Evolutionary conservation across 768 basidiomycete genomes (phyloP).

Genomic region (Calocera cornea): DNA sequence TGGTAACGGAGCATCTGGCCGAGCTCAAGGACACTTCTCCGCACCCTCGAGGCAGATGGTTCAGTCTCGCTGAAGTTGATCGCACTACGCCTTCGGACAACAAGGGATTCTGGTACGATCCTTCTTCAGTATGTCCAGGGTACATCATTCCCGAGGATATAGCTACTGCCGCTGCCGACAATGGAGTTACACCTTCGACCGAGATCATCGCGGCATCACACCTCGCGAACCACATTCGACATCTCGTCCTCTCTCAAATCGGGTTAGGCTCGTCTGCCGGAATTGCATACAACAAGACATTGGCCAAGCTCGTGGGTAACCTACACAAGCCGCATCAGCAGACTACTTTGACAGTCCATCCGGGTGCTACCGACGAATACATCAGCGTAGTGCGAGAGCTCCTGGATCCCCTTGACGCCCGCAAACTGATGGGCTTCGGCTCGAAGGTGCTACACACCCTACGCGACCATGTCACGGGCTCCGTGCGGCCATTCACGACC

Average conservation of each 20-base stretch:
- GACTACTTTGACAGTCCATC: conserved; percentile 11
- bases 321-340: conserved; percentile 17
- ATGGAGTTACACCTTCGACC: not conserved
- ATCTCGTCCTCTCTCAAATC: conserved; percentile 10
- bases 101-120: conserved; percentile 12
- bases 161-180: not conserved
- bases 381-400: not conserved
- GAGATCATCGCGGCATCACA: conserved; percentile 12
- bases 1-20: conserved; percentile 11
- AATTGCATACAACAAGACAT: conserved; percentile 13
- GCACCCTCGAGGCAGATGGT: conserved; percentile 2
- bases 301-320: conserved; percentile 16
- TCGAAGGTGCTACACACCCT: not conserved
- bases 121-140: not conserved
- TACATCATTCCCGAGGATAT: conserved; percentile 5
- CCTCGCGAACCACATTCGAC: conserved; percentile 14
- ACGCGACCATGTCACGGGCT: conserved; percentile 4
- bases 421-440: conserved; percentile 12
- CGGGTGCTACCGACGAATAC: not conserved
- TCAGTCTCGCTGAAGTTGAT: conserved; percentile 7
- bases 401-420: not conserved
- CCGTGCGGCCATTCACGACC: not conserved
- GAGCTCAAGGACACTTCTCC: not conserved
- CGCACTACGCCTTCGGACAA: not conserved
- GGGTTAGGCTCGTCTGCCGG: conserved; percentile 16